phyloP scores from a whole-genome alignment of 768 basidiomycete genomes.

The Suillus plorans region DNA sequence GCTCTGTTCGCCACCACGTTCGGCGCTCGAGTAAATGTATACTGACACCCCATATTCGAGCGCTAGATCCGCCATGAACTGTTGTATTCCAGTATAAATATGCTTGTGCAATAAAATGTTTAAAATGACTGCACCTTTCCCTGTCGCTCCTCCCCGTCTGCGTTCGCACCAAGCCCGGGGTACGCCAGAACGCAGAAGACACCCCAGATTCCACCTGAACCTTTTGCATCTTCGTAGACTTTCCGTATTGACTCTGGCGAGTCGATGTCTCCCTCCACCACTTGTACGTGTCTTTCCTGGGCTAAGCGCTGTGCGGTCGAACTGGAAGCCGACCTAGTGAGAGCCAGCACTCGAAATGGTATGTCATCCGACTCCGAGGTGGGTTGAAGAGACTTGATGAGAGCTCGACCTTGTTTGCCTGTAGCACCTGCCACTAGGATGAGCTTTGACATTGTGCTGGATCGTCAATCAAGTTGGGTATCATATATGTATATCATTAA shows the following conservation, averaged over 20 bases:
- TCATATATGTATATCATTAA: neutral
- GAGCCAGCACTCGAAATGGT: slow-evolving; percentile 35
- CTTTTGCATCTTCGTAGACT: slow-evolving; percentile 36
- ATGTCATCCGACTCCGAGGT: slow-evolving; percentile 2
- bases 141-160: slow-evolving; percentile 38
- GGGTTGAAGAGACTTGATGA: slow-evolving; percentile 29
- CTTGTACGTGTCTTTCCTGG: slow-evolving; percentile 24
- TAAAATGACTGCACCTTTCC: slow-evolving; percentile 32
- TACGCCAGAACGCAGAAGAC: slow-evolving; percentile 40
- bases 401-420: slow-evolving; percentile 36
- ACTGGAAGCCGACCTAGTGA: slow-evolving; percentile 35
- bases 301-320: slow-evolving; percentile 26
- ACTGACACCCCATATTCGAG: slow-evolving; percentile 34
- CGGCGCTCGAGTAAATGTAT: slow-evolving; percentile 39
- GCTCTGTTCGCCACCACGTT: slow-evolving; percentile 36
- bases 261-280: slow-evolving; percentile 39
- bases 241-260: slow-evolving; percentile 25
- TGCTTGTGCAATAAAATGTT: neutral
- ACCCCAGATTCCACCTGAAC: slow-evolving; percentile 34
- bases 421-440: slow-evolving; percentile 39
- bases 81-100: neutral
- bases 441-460: slow-evolving; percentile 8
- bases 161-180: slow-evolving; percentile 41
- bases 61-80: slow-evolving; percentile 38
- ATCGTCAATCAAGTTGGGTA: neutral